Percentiles rank a stretch among this genome's conserved stretches.
Evolutionary conservation across 78 protist species (phyloP).

Genomic region (Blattamonas nauphoetae): DNA sequence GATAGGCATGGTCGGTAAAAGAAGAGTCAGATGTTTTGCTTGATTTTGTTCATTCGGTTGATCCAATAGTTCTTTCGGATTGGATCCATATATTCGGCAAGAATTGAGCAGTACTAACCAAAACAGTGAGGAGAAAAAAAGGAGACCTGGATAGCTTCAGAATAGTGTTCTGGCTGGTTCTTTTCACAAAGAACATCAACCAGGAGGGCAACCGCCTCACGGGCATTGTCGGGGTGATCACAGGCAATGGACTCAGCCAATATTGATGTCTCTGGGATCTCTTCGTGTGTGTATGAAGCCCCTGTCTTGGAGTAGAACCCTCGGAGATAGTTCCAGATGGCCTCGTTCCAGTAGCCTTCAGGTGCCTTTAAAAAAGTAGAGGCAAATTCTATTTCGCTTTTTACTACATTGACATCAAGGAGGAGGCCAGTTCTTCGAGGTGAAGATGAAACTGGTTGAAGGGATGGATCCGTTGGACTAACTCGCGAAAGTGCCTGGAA

Average conservation of each 20-base stretch:
- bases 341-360: not conserved
- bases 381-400: not conserved
- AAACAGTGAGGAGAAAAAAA: not conserved
- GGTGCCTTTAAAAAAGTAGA: not conserved
- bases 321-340: not conserved
- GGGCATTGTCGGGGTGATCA: not conserved
- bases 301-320: not conserved
- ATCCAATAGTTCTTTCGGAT: not conserved
- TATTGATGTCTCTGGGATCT: not conserved
- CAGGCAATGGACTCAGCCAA: not conserved
- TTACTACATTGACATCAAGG: not conserved
- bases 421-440: not conserved
- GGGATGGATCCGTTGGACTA: not conserved
- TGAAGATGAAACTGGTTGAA: not conserved
- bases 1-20: no score
- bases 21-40: no score
- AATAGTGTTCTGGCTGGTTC: not conserved
- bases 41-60: not conserved
- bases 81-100: not conserved
- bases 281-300: not conserved
- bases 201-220: not conserved
- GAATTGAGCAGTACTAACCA: not conserved
- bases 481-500: constrained; percentile 1
- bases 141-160: not conserved
- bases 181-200: not conserved